These are phyloP conservation scores for Ailanthus altissimus DNA, from an alignment of 345 rosid genomes.

Conservation along the genomic window DNA sequence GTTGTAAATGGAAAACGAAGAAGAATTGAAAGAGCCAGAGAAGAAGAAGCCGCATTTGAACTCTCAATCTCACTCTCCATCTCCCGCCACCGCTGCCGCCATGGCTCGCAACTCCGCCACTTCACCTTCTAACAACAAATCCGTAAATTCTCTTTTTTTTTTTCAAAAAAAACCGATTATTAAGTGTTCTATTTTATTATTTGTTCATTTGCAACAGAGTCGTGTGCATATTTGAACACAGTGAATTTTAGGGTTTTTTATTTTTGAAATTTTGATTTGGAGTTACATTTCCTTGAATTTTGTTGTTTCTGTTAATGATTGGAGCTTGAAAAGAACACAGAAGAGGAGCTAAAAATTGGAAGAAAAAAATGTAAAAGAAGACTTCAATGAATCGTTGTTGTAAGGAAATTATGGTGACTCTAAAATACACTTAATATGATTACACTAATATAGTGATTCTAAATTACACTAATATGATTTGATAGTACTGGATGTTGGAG, in stretches of 20 bases:
- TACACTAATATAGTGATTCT: too few relatives aligned
- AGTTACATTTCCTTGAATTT: not conserved
- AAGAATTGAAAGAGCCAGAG: conserved; percentile 62
- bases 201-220: not conserved
- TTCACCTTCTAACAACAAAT: conserved; percentile 46
- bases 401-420: not conserved
- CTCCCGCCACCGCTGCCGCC: conserved; percentile 30
- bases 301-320: too few relatives aligned
- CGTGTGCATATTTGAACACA: not conserved
- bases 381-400: not conserved
- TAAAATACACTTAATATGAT: not conserved
- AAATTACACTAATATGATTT: not conserved
- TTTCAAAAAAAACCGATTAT: not conserved
- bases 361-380: not conserved
- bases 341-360: not conserved
- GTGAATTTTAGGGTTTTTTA: not conserved
- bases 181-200: not conserved
- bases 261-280: not conserved
- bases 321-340: too few relatives aligned
- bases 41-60: conserved; percentile 65
- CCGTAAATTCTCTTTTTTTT: conserved; percentile 31
- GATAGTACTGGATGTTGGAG: not conserved
- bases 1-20: conserved; percentile 52
- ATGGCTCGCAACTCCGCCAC: conserved; percentile 55
- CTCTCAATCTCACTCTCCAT: conserved; percentile 26